phyloP scores from a whole-genome alignment of 2,329 filamentous ascomycete species.

The Aspergillus fumigatus region DNA sequence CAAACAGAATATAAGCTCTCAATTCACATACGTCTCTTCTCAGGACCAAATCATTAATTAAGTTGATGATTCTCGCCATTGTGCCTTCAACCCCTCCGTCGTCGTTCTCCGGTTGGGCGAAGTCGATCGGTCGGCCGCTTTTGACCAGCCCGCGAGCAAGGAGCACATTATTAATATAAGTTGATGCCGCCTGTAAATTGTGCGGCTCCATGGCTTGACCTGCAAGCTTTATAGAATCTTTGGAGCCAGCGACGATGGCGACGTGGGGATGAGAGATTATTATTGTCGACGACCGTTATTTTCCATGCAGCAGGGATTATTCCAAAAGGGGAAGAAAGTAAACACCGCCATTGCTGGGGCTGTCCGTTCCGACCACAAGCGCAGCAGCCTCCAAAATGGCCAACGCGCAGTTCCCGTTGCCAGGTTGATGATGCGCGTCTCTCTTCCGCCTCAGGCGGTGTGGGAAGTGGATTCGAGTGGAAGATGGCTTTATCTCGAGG shows the following conservation, averaged over 20 bases:
- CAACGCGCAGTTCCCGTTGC: slow-evolving; percentile 8
- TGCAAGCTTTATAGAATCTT: slow-evolving; percentile 17
- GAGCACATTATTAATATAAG: slow-evolving; percentile 62
- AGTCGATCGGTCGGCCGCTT: slow-evolving; percentile 64
- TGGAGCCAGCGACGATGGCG: neutral
- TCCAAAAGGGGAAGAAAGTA: slow-evolving; percentile 42
- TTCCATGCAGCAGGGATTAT: slow-evolving; percentile 10
- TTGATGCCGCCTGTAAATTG: slow-evolving; percentile 57
- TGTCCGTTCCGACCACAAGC: slow-evolving; percentile 12
- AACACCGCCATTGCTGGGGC: slow-evolving; percentile 30
- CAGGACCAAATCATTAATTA: slow-evolving; percentile 89
- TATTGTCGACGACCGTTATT: slow-evolving; percentile 8
- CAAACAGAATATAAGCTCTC: neutral
- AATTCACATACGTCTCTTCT: slow-evolving; percentile 69
- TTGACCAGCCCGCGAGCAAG: slow-evolving; percentile 60
- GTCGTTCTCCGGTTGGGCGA: slow-evolving; percentile 64
- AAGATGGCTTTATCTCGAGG: slow-evolving; percentile 7
- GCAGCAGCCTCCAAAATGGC: slow-evolving; percentile 14
- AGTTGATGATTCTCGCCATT: slow-evolving; percentile 82
- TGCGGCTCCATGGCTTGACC: slow-evolving; percentile 40
- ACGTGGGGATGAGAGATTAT: slow-evolving; percentile 2
- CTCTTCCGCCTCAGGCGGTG: neutral
- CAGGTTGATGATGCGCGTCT: slow-evolving; percentile 10
- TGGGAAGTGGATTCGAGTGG: neutral
- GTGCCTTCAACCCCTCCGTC: slow-evolving; percentile 59